Evolutionary conservation across 2,329 filamentous ascomycete genomes (phyloP), one percentile per base, ranked within the genome.

Genomic region (Westerdykella sp.): DNA sequence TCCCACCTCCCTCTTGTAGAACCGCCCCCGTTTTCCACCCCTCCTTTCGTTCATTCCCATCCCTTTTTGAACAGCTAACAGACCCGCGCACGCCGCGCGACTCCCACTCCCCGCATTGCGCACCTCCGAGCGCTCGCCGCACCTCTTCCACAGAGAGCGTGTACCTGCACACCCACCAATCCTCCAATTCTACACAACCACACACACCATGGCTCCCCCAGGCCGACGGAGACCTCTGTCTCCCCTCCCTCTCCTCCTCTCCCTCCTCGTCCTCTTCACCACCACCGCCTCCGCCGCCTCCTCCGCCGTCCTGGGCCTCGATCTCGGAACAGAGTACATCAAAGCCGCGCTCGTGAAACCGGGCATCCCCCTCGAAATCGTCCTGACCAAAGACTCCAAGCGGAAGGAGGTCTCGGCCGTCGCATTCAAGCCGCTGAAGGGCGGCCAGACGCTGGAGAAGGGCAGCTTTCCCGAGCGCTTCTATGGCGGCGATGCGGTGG

Each of bases 261-360:
- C 72, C 45, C 70, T 79, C 44, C 53, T 76, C 44, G 68, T 79
- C 44, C 69, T 83, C 45, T 75, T 80, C 54, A 69, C 71, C 16
- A 71, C 72, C 47, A 75, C 77, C 41, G 76, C 79, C 44, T 78
- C 77, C 44, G 80, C 78, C 43, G 78, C 78, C 31, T 14, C 32
- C n/a, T 80, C 87, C 7, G 87, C 88, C 41, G 90, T 97, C 14
- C 75, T 98, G 16, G 93, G 93, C 50, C 79, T 98, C 59, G 93
- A 98, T 69, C 77, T 98, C 42, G 93, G 93, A 55, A 96, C 93
- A 44, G 88, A 95, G 67, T 96, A 95, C 72, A 86, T 98, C 73
- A 98, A 97, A 74, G 91, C 91, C 22, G 83, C 87, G 12, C 80
- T 98, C 34, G 91, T 98, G 49, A 97, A 97, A 72, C 93, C 93